Conservation (phyloP, 371 early-diverging fungal genomes). For the Mortierella sp. region DNA sequence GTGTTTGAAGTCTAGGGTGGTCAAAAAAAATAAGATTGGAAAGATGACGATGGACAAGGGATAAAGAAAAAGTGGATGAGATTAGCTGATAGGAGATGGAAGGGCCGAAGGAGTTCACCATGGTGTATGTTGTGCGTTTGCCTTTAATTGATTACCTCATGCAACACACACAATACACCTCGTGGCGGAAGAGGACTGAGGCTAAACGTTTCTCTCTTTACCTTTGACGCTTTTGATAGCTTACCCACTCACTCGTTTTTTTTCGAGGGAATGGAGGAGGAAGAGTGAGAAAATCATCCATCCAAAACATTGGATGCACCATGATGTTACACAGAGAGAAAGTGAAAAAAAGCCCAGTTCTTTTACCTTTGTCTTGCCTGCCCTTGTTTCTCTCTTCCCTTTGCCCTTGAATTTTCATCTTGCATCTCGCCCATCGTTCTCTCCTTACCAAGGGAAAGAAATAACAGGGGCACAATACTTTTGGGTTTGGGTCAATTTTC, state of each 20-base stretch:
- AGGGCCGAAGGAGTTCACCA: background rate
- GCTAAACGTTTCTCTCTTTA: background rate
- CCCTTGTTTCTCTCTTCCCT: background rate
- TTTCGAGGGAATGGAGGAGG: background rate
- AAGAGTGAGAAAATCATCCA: background rate
- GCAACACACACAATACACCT: background rate
- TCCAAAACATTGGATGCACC: background rate
- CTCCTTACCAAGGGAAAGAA: background rate
- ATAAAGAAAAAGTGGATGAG: no score
- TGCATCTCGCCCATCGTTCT: background rate
- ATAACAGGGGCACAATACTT: background rate
- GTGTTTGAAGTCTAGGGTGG: background rate
- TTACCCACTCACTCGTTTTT: background rate
- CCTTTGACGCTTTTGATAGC: no score
- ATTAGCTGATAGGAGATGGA: background rate
- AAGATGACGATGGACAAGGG: background rate
- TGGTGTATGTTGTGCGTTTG: no score
- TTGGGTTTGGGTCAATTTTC: background rate
- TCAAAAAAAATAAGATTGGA: background rate
- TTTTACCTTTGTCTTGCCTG: background rate
- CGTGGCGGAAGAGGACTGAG: background rate
- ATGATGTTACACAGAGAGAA: constrained; percentile 7
- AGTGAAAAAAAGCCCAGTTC: background rate
- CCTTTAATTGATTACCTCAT: background rate
- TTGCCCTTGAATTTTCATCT: background rate